A percentile compares a stretch with the other conserved stretches of the same genome.
Evolutionary conservation across 352 stramenopile species (phyloP).

Genomic region (Phytophthora chlamydospora): DNA sequence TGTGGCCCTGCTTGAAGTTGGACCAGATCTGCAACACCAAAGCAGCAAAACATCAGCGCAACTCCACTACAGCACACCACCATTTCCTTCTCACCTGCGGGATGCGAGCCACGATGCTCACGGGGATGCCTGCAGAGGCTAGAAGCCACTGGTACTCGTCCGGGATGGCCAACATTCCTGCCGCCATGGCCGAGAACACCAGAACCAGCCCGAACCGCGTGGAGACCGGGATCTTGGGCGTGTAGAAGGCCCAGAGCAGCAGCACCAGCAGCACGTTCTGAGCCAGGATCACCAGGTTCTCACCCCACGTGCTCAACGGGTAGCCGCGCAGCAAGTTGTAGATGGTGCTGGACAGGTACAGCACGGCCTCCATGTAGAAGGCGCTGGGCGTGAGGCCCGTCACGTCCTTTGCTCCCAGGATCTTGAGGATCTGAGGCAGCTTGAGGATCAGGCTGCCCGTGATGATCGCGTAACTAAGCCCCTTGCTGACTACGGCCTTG

Average conservation of each 20-base stretch:
- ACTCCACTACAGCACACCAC: neutral
- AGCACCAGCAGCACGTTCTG: conserved; percentile 88
- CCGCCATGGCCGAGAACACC: conserved; percentile 52
- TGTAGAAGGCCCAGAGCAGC: conserved; percentile 77
- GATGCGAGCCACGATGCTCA: conserved; percentile 82
- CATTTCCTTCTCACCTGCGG: conserved; percentile 59
- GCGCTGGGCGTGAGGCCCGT: conserved; percentile 83
- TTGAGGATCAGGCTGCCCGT: conserved; percentile 87
- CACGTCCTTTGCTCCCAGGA: conserved; percentile 77
- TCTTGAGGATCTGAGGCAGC: conserved; percentile 91
- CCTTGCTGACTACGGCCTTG: conserved; percentile 86
- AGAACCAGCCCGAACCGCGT: conserved; percentile 57
- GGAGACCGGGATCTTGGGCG: conserved; percentile 55
- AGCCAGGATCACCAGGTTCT: conserved; percentile 86
- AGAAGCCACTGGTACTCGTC: conserved; percentile 79
- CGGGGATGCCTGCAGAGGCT: conserved; percentile 72
- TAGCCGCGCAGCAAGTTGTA: conserved; percentile 89
- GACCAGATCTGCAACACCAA: conserved; percentile 65
- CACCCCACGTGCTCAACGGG: conserved; percentile 86
- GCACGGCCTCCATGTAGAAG: conserved; percentile 90
- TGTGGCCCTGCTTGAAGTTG: conserved; percentile 91
- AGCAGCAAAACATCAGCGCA: conserved; percentile 15
- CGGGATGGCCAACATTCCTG: conserved; percentile 68
- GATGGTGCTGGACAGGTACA: conserved; percentile 80
- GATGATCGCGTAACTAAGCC: conserved; percentile 89